Evolutionary conservation across 148 eudicot genomes (phyloP).

Genomic region (Camellia lanceoleosa): DNA sequence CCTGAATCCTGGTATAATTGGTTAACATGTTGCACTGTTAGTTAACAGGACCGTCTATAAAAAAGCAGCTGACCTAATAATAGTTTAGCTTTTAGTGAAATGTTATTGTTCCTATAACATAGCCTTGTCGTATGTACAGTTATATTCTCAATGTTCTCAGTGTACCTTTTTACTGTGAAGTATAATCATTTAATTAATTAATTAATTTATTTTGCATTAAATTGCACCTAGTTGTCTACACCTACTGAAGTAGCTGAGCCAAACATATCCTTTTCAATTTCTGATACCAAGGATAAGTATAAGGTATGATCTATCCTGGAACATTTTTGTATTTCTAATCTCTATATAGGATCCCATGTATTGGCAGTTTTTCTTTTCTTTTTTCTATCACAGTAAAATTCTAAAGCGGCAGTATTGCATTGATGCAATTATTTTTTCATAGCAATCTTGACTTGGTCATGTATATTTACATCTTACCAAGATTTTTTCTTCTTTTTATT

Average conservation of each 20-base stretch:
- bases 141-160: neutral
- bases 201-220: neutral
- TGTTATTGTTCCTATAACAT: neutral
- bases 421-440: neutral
- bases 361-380: neutral
- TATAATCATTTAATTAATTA: neutral
- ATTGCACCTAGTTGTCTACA: conserved; percentile 22
- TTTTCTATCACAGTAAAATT: neutral
- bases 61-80: neutral
- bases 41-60: neutral
- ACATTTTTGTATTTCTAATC: neutral
- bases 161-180: neutral
- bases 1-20: neutral
- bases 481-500: neutral
- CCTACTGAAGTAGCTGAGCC: conserved; percentile 33
- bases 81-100: neutral
- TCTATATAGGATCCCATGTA: neutral
- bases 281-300: conserved; percentile 56
- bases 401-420: neutral
- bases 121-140: neutral
- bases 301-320: conserved; percentile 39
- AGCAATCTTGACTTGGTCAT: neutral
- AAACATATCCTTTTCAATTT: conserved; percentile 40
- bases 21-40: neutral
- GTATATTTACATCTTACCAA: neutral